A percentile compares a stretch with the other conserved stretches of the same genome.
Conservation (phyloP, 1,284 basidiomycete genomes). For the Cryptococcus floricola region DNA sequence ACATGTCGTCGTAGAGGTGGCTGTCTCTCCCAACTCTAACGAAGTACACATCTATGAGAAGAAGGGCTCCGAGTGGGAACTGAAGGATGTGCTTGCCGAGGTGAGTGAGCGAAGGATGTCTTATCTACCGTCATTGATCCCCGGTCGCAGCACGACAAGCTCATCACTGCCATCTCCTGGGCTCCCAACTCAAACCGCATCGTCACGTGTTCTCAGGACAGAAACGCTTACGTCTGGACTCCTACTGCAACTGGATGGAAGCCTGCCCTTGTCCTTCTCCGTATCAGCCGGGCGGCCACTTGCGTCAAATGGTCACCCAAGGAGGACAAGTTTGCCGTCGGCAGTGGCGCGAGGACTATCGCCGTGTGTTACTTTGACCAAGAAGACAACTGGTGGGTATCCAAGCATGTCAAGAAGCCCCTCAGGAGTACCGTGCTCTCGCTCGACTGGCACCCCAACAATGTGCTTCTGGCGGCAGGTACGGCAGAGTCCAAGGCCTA, state of each 20-base stretch:
- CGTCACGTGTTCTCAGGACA: conserved; percentile 96
- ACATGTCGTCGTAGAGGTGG: conserved; percentile 62
- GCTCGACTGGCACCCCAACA: conserved; percentile 97
- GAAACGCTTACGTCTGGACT: conserved; percentile 99
- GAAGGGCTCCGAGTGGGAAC: conserved; percentile 65
- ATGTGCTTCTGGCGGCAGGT: conserved; percentile 89
- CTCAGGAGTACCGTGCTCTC: conserved; percentile 87
- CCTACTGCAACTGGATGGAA: conserved; percentile 84
- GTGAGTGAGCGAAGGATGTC: conserved; percentile 50
- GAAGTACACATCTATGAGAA: conserved; percentile 78
- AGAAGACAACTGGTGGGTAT: conserved; percentile 99
- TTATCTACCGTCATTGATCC: not conserved
- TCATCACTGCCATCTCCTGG: conserved; percentile 98
- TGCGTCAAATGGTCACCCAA: conserved; percentile 93
- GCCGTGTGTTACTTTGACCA: conserved; percentile 92
- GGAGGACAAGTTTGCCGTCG: conserved; percentile 99
- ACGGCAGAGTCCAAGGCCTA: conserved; percentile 93
- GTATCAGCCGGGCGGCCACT: conserved; percentile 94
- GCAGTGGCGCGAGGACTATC: conserved; percentile 89
- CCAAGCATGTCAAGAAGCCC: conserved; percentile 96
- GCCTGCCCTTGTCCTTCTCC: conserved; percentile 90
- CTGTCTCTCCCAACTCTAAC: conserved; percentile 85
- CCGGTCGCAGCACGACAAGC: conserved; percentile 84
- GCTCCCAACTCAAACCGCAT: conserved; percentile 93
- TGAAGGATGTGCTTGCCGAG: conserved; percentile 79